Percentiles rank a stretch among this genome's conserved stretches.
Conservation (phyloP, 1,139 yeast genomes). For the Candida sp. region DNA sequence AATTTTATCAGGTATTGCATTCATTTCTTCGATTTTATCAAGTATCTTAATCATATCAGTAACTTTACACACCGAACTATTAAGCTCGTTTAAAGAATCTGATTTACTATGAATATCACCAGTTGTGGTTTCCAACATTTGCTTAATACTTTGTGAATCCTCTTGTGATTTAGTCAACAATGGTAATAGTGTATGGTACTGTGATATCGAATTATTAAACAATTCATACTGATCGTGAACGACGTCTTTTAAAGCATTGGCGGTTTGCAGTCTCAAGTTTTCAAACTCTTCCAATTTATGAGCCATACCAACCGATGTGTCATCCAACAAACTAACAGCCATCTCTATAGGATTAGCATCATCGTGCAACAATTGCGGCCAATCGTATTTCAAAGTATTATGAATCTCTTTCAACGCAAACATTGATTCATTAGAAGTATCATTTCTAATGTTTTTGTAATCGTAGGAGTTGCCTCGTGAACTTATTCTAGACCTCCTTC, state of each 20-base stretch:
- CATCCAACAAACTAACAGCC: constrained; percentile 78
- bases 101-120: constrained; percentile 52
- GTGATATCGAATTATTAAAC: constrained; percentile 79
- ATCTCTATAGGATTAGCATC: constrained; percentile 77
- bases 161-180: constrained; percentile 56
- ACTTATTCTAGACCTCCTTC: constrained; percentile 7
- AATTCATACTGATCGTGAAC: constrained; percentile 84
- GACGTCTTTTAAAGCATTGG: constrained; percentile 57
- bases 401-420: constrained; percentile 35
- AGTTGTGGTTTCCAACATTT: constrained; percentile 49
- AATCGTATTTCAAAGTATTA: constrained; percentile 39
- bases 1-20: constrained; percentile 56
- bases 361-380: constrained; percentile 38
- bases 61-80: constrained; percentile 58
- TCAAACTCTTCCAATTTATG: constrained; percentile 61
- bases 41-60: constrained; percentile 69
- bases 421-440: constrained; percentile 27
- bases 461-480: constrained; percentile 20
- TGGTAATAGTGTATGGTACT: constrained; percentile 61
- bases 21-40: constrained; percentile 63
- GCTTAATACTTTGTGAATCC: constrained; percentile 48
- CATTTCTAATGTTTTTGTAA: constrained; percentile 13
- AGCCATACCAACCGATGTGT: constrained; percentile 85
- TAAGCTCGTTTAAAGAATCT: constrained; percentile 59
- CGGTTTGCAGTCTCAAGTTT: constrained; percentile 51